These are phyloP conservation scores for Cladobotryum protrusum DNA, from an alignment of 2,329 filamentous ascomycete genomes.

Conservation along the genomic window DNA sequence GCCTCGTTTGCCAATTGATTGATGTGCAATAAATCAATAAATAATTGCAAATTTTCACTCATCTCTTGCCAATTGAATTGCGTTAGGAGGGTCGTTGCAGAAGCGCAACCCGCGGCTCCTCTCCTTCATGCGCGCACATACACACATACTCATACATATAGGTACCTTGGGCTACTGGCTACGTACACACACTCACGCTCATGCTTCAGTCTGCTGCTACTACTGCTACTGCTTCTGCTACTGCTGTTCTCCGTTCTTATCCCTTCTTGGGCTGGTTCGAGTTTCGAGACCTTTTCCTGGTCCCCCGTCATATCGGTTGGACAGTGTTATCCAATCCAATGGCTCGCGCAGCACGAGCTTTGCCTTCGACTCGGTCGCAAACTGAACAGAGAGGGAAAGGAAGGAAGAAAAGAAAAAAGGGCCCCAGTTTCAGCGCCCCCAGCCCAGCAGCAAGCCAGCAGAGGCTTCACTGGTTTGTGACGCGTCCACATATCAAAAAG, in stretches of 20 bases:
- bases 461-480: constrained; percentile 7
- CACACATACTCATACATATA: too few species aligned
- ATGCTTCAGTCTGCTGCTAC: not conserved
- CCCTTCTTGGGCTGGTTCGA: constrained; percentile 4
- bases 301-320: not conserved
- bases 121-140: too few species aligned
- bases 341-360: constrained; percentile 8
- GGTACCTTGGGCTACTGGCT: too few species aligned
- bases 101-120: constrained; percentile 7
- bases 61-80: not conserved
- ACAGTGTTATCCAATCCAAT: constrained; percentile 7
- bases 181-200: too few species aligned
- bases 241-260: not conserved
- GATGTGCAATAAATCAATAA: too few species aligned
- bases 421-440: constrained; percentile 10
- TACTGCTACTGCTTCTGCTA: too few species aligned
- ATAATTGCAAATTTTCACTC: not conserved
- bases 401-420: not conserved
- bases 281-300: constrained; percentile 3
- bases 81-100: not conserved
- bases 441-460: not conserved
- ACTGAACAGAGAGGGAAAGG: not conserved
- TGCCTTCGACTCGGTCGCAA: constrained; percentile 10
- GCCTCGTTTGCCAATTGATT: too few species aligned
- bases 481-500: constrained; percentile 5